Conservation (phyloP, 2,329 filamentous ascomycete genomes). For the Cryoendolithus antarcticus region DNA sequence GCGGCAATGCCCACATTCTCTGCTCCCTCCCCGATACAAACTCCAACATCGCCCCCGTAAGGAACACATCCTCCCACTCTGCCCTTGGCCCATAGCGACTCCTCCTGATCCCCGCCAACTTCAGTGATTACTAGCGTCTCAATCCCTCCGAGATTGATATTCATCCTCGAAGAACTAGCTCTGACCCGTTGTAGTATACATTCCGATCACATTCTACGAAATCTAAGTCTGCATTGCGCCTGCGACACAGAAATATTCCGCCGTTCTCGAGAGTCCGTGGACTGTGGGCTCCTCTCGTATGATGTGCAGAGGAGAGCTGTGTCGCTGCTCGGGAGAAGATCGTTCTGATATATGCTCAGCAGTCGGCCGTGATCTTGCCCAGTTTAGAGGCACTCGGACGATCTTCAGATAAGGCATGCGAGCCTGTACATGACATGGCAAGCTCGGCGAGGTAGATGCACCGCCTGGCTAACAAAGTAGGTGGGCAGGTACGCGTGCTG, state of each 20-base stretch:
- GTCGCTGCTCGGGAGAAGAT: no score
- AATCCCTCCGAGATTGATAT: constrained; percentile 43
- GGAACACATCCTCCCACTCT: constrained; percentile 54
- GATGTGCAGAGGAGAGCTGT: no score
- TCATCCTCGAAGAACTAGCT: constrained; percentile 42
- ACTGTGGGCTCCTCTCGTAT: no score
- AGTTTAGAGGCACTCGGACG: no score
- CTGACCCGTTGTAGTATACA: constrained; percentile 57
- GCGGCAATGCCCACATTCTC: constrained; percentile 46
- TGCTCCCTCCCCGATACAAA: constrained; percentile 48
- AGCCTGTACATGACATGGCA: no score
- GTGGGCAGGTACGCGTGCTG: no score
- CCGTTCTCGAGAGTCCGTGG: no score
- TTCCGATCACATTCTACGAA: constrained; percentile 55
- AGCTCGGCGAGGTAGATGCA: no score
- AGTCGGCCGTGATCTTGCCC: no score
- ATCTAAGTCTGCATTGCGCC: constrained; percentile 63
- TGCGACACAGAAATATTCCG: constrained; percentile 39
- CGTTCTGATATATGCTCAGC: no score
- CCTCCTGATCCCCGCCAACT: constrained; percentile 36
- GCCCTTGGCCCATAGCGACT: constrained; percentile 48
- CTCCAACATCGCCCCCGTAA: constrained; percentile 48
- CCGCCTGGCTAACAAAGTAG: no score
- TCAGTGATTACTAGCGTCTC: constrained; percentile 45
- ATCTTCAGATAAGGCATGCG: no score